A percentile compares a stretch with the other conserved stretches of the same genome.
phyloP scores from a whole-genome alignment of 1,139 yeast species.

The Schwanniomyces etchellsii region DNA sequence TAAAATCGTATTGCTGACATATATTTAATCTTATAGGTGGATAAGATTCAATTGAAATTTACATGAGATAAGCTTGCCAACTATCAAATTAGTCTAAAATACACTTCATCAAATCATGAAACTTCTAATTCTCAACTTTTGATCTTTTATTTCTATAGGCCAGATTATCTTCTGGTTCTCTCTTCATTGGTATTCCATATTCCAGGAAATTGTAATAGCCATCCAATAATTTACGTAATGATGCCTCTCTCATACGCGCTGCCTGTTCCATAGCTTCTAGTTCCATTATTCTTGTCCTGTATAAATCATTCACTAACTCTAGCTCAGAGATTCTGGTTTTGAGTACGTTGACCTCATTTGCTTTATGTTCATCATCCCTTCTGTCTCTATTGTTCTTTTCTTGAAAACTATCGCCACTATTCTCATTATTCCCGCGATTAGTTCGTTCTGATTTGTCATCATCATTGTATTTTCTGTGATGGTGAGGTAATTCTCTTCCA shows the following conservation, averaged over 20 bases:
- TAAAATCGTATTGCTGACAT: too few relatives aligned
- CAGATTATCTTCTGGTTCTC: conserved; percentile 17
- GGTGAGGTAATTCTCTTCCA: too few relatives aligned
- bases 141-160: conserved; percentile 8
- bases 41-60: neutral
- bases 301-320: conserved; percentile 83
- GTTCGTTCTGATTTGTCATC: conserved; percentile 8
- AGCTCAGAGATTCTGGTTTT: conserved; percentile 81
- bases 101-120: too few relatives aligned
- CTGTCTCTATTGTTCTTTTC: conserved; percentile 4
- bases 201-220: conserved; percentile 30
- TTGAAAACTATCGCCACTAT: conserved; percentile 10
- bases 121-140: conserved; percentile 7
- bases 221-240: conserved; percentile 45
- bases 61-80: conserved; percentile 1
- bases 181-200: conserved; percentile 16
- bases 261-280: conserved; percentile 69
- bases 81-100: too few relatives aligned
- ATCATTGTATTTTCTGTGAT: conserved; percentile 8
- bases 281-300: conserved; percentile 75
- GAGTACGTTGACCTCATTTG: conserved; percentile 47
- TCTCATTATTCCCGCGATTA: conserved; percentile 11
- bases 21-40: neutral
- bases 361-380: conserved; percentile 8
- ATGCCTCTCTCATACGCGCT: conserved; percentile 45